A percentile compares a stretch with the other conserved stretches of the same genome.
Evolutionary conservation across 1,284 basidiomycete species (phyloP).

Genomic region (Moesziomyces sp.): DNA sequence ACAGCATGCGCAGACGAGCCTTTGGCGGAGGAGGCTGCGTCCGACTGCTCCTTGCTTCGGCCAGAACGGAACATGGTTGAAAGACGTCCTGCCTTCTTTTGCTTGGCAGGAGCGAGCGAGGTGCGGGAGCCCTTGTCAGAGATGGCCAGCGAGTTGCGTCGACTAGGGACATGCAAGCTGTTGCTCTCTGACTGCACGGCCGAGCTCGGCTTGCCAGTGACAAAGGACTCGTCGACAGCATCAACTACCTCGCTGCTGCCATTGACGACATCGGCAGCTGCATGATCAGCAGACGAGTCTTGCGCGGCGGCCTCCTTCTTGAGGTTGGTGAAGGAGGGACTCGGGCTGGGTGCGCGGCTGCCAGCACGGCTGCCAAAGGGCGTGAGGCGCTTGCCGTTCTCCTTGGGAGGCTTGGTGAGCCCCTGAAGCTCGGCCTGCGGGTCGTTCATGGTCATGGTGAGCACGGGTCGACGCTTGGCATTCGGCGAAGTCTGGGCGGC

Average conservation of each 20-base stretch:
- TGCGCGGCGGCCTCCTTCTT: slow-evolving; percentile 20
- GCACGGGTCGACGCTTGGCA: slow-evolving; percentile 36
- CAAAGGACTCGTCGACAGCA: background rate
- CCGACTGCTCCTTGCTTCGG: slow-evolving; percentile 20
- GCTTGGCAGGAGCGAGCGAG: slow-evolving; percentile 9
- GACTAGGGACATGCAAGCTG: slow-evolving; percentile 1
- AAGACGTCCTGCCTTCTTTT: slow-evolving; percentile 14
- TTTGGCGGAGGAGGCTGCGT: slow-evolving; percentile 3
- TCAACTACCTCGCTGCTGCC: background rate
- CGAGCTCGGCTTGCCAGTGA: no score
- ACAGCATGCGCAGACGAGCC: slow-evolving; percentile 4
- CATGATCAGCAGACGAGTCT: background rate
- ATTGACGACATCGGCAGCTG: background rate
- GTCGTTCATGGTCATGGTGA: slow-evolving; percentile 61
- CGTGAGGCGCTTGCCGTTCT: slow-evolving; percentile 27
- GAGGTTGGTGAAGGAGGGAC: slow-evolving; percentile 32
- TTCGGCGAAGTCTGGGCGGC: slow-evolving; percentile 9
- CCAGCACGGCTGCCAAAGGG: slow-evolving; percentile 45
- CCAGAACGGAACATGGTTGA: slow-evolving; percentile 30
- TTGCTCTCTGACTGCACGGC: slow-evolving; percentile 6
- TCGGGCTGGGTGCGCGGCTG: slow-evolving; percentile 48
- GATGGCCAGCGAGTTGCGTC: slow-evolving; percentile 23
- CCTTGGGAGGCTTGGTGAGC: slow-evolving; percentile 51
- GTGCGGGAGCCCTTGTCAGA: slow-evolving; percentile 12
- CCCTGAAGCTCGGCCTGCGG: slow-evolving; percentile 54